Evolutionary conservation across 306 rosid species (phyloP).

Genomic region (Lithocarpus polystachyus): DNA sequence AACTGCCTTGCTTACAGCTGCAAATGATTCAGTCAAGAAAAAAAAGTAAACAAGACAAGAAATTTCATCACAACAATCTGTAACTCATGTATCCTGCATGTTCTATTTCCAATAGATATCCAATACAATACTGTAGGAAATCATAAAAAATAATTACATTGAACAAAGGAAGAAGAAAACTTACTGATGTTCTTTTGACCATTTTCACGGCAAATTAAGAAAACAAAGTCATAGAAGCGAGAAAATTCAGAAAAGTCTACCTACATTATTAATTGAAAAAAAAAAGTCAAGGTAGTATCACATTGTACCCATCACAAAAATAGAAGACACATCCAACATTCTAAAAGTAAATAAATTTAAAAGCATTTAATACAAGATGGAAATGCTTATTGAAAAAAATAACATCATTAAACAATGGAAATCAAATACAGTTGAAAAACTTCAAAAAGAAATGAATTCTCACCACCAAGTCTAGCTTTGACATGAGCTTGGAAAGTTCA

Average conservation of each 20-base stretch:
- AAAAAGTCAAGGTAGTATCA: conserved; percentile 25
- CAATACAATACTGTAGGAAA: background rate
- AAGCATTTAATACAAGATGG: background rate
- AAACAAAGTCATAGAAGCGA: conserved; percentile 86
- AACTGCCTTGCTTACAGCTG: conserved; percentile 83
- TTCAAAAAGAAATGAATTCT: conserved; percentile 27
- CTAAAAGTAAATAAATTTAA: background rate
- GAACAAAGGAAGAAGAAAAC: conserved; percentile 20
- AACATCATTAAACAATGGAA: background rate
- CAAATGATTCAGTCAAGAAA: conserved; percentile 21
- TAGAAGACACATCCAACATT: conserved; percentile 4
- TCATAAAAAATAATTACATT: conserved; percentile 6
- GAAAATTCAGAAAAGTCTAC: conserved; percentile 69
- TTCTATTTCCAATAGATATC: background rate
- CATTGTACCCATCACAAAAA: conserved; percentile 11
- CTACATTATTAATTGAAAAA: conserved; percentile 30
- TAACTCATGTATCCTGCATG: background rate
- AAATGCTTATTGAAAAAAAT: background rate
- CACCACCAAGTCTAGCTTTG: conserved; percentile 56
- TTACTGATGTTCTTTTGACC: conserved; percentile 95
- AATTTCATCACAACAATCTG: conserved; percentile 8
- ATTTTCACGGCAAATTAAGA: conserved; percentile 81
- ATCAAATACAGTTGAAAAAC: conserved; percentile 9
- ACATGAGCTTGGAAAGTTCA: conserved; percentile 72
- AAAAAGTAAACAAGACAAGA: conserved; percentile 5